Percentiles rank a stretch among this genome's conserved stretches.
phyloP scores from a whole-genome alignment of 2,329 filamentous ascomycete species.

The Penicillium vulpinum region DNA sequence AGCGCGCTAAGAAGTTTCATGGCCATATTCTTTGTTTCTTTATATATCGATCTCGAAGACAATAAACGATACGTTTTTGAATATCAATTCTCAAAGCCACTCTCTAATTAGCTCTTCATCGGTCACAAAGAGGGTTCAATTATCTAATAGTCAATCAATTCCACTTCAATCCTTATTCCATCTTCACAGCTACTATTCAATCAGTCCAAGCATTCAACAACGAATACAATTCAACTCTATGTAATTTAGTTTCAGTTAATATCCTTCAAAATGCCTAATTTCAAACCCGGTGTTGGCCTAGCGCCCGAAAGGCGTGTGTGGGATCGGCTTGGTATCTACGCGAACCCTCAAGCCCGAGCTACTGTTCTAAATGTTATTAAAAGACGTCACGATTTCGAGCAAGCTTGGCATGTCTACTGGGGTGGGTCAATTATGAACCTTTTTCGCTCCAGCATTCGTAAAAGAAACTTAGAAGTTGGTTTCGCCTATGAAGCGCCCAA shows the following conservation, averaged over 20 bases:
- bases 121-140: background rate
- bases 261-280: background rate
- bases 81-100: background rate
- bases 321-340: background rate
- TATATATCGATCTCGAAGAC: background rate
- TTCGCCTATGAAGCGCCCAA: background rate
- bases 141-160: background rate
- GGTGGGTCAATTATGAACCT: background rate
- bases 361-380: background rate
- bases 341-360: background rate
- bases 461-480: fast-evolving
- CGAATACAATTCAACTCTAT: background rate
- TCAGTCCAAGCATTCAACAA: background rate
- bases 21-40: background rate
- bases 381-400: background rate
- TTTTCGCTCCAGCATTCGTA: background rate
- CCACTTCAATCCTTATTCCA: background rate
- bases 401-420: fast-evolving
- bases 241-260: background rate
- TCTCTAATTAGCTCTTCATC: background rate
- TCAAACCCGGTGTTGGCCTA: fast-evolving
- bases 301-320: background rate
- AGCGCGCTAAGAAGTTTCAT: no score
- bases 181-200: background rate
- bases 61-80: background rate